Conservation (phyloP, 495 filamentous ascomycete genomes). For the Schizothecium vesticola region DNA sequence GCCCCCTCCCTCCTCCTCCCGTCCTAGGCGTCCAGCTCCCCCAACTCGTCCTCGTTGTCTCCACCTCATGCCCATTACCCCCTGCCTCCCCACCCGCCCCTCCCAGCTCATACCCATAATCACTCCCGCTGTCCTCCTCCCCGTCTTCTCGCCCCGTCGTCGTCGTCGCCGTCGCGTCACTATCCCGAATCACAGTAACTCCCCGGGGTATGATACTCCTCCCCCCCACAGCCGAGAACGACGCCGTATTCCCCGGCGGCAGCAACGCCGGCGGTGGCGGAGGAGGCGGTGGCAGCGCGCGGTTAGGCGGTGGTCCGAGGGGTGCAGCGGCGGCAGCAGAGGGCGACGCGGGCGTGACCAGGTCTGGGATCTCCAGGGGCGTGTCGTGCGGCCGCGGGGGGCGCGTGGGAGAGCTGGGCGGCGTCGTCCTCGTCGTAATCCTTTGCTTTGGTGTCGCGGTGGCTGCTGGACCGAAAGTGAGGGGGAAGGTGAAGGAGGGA, state of each 20-base stretch:
- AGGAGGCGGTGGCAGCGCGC: conserved; percentile 14
- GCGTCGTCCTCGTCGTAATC: background rate
- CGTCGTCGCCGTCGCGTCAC: conserved; percentile 4
- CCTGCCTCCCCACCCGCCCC: background rate
- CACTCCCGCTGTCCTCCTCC: conserved; percentile 10
- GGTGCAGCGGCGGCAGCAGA: conserved; percentile 1
- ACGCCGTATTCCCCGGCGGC: conserved; percentile 3
- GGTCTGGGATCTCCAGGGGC: conserved; percentile 28
- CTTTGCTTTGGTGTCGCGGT: background rate
- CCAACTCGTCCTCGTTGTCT: background rate
- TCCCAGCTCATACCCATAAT: background rate
- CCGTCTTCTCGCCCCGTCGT: conserved; percentile 22
- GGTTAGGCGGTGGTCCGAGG: conserved; percentile 18
- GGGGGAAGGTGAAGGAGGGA: background rate
- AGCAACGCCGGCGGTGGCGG: conserved; percentile 8
- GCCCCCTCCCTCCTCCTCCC: background rate
- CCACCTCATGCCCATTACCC: background rate
- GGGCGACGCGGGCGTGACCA: conserved; percentile 21
- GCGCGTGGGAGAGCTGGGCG: conserved; percentile 21
- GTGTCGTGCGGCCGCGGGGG: conserved; percentile 30
- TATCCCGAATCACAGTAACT: background rate
- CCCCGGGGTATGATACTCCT: conserved; percentile 4
- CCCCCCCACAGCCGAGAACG: conserved; percentile 8
- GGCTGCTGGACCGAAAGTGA: background rate
- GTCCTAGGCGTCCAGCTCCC: background rate